Percentiles rank a stretch among this genome's conserved stretches.
phyloP scores from a whole-genome alignment of 73 alveolate genomes.

The Strombidium stylifer region DNA sequence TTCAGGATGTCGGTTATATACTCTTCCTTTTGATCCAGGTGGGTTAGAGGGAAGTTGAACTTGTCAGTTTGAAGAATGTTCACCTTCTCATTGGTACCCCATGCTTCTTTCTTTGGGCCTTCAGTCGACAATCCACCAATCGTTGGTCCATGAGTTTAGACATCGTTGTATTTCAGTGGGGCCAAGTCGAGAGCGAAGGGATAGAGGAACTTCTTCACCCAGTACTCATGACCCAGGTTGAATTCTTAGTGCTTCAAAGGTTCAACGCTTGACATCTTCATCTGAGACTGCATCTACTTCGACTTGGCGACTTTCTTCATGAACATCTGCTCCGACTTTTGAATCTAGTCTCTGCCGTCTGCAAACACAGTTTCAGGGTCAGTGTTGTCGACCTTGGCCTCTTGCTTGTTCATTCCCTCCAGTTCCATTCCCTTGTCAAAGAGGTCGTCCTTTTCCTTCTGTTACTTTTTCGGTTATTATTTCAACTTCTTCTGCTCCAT shows the following conservation, averaged over 20 bases:
- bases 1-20: slow-evolving; percentile 18
- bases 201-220: slow-evolving; percentile 37
- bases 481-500: not conserved
- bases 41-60: slow-evolving; percentile 12
- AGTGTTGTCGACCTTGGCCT: too few species aligned
- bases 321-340: too few species aligned
- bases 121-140: too few species aligned
- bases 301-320: too few species aligned
- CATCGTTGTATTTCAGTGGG: slow-evolving; percentile 24
- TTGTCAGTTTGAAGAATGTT: slow-evolving; percentile 21
- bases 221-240: slow-evolving; percentile 42
- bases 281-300: not conserved
- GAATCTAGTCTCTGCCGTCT: too few species aligned
- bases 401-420: not conserved
- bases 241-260: slow-evolving; percentile 27
- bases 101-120: slow-evolving; percentile 22
- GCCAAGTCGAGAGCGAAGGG: slow-evolving; percentile 47
- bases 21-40: slow-evolving; percentile 27
- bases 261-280: not conserved
- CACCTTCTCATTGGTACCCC: slow-evolving; percentile 31
- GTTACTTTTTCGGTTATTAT: not conserved
- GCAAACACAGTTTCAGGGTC: too few species aligned
- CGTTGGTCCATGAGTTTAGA: too few species aligned
- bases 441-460: not conserved
- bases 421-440: not conserved